phyloP scores from a whole-genome alignment of 176 grass and related monocot species.

The Oryza glaberrima region DNA sequence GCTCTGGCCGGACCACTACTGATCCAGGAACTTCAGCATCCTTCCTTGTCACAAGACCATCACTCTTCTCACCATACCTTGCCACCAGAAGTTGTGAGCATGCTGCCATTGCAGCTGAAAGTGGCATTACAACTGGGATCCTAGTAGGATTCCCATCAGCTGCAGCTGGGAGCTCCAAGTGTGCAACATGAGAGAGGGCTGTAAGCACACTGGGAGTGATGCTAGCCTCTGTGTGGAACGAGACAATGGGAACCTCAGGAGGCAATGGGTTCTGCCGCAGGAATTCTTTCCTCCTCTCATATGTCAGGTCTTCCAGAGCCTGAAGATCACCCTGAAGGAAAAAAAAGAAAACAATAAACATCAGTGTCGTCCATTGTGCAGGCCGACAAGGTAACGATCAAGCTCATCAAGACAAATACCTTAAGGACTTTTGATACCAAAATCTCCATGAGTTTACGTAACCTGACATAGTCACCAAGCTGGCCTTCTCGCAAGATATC shows the following conservation, averaged over 20 bases:
- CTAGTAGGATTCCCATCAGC: conserved; percentile 56
- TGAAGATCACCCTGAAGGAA: too few species aligned
- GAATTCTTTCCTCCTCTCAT: too few species aligned
- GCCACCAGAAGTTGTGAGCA: conserved; percentile 75
- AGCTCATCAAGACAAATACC: conserved; percentile 52
- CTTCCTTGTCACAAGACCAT: conserved; percentile 76
- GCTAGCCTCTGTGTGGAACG: too few species aligned
- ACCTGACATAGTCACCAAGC: conserved; percentile 87
- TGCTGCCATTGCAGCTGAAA: conserved; percentile 82
- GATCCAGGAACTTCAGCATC: conserved; percentile 87
- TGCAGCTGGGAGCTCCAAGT: conserved; percentile 74
- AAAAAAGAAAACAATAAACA: too few species aligned
- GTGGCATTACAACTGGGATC: conserved; percentile 80
- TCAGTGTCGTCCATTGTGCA: neutral
- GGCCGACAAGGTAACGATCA: neutral
- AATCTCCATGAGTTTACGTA: conserved; percentile 82
- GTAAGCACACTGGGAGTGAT: conserved; percentile 62
- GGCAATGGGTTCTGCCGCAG: too few species aligned
- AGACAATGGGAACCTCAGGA: too few species aligned
- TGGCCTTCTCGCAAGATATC: conserved; percentile 36
- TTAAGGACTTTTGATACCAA: conserved; percentile 89
- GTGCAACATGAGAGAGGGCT: conserved; percentile 82
- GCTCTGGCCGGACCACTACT: conserved; percentile 59
- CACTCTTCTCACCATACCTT: conserved; percentile 89
- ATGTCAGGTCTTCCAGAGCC: too few species aligned